Percentiles rank a stretch among this genome's conserved stretches.
phyloP scores from a whole-genome alignment of 1,139 yeast genomes.

The Hansenula anomala region DNA sequence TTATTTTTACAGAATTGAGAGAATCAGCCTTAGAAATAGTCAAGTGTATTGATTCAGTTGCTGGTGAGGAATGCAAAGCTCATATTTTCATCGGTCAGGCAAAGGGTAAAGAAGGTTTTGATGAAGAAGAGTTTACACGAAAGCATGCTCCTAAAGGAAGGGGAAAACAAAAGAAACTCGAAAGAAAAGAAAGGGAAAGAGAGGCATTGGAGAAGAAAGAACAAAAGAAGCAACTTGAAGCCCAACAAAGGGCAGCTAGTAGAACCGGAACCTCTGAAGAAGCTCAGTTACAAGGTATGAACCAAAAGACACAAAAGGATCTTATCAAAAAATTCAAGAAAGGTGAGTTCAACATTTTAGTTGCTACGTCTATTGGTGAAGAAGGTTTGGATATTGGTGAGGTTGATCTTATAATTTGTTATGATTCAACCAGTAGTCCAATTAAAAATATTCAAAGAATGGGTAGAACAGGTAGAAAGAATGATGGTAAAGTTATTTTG shows the following conservation, averaged over 20 bases:
- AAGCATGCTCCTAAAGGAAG: conserved; percentile 37
- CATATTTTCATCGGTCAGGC: conserved; percentile 92
- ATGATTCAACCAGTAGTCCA: conserved; percentile 90
- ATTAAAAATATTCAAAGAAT: conserved; percentile 90
- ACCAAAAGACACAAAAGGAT: conserved; percentile 66
- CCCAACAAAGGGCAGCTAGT: conserved; percentile 27
- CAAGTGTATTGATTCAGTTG: conserved; percentile 48
- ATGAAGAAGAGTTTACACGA: conserved; percentile 42
- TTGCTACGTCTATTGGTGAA: conserved; percentile 97
- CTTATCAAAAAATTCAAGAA: conserved; percentile 66
- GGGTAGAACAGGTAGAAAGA: conserved; percentile 97
- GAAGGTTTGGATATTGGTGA: conserved; percentile 99
- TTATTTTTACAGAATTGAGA: conserved; percentile 82
- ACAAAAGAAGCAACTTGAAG: conserved; percentile 24
- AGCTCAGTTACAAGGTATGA: conserved; percentile 50
- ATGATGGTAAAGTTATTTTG: conserved; percentile 81
- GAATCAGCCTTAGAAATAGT: conserved; percentile 89
- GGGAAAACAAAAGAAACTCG: conserved; percentile 30
- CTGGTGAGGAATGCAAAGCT: conserved; percentile 48
- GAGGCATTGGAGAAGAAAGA: conserved; percentile 22
- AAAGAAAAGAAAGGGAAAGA: conserved; percentile 26
- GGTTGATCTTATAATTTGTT: conserved; percentile 88
- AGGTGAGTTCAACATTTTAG: conserved; percentile 72
- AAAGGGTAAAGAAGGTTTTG: conserved; percentile 55
- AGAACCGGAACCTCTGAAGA: conserved; percentile 38